Base-by-base conservation (phyloP, 2,329 filamentous ascomycete genomes). In the Aspergillus sp. region DNA sequence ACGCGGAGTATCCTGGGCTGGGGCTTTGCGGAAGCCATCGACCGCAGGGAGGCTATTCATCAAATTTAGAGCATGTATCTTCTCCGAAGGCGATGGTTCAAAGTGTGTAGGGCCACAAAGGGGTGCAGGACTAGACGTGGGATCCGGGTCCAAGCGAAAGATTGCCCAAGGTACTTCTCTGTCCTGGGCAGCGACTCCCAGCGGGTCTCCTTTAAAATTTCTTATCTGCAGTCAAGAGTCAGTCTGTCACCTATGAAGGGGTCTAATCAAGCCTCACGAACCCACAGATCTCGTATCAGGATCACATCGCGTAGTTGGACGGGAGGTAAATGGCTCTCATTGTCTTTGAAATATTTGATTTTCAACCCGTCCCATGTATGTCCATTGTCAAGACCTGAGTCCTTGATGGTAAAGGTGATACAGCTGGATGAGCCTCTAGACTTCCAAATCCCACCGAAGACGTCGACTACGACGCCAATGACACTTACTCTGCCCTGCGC, bases 391-490 rank as follows among this genome's bases (percentile, higher is more conserved):
- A 87, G 78, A 7, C 80, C 76, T 10, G 77, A 70, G 70, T 92
- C 89, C 67, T 80, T 85, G 4, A 92, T 71, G 1, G 81, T 84
- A 36, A 91, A 77, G 21, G 82, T 82, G 62, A 83, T 84, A 73
- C 89, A 89, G 67, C 75, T 84, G 82, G 90, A 88, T 23, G 72
- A 69, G 21, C 84, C 82, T 57, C 63, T 78, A 1, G 87, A 87
- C 10, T 72, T 58, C 0, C 79, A 80, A 1, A 86, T 84, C 0
- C 81, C 55, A 6, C 47, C 74, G 59, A 85, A 81, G 52, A 81
- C 82, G 67, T 94, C 90, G 55, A 86, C 85, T 3, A 94, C 84
- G 4, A 94, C 75, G 1, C 91, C 92, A 54, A 92, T 83, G 43
- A 95, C 77, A 74, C 80, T 89, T 64, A 88, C 79, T 5, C 28